phyloP scores from a whole-genome alignment of 1,284 basidiomycete species.

The Phellopilus nigrolimitatus region DNA sequence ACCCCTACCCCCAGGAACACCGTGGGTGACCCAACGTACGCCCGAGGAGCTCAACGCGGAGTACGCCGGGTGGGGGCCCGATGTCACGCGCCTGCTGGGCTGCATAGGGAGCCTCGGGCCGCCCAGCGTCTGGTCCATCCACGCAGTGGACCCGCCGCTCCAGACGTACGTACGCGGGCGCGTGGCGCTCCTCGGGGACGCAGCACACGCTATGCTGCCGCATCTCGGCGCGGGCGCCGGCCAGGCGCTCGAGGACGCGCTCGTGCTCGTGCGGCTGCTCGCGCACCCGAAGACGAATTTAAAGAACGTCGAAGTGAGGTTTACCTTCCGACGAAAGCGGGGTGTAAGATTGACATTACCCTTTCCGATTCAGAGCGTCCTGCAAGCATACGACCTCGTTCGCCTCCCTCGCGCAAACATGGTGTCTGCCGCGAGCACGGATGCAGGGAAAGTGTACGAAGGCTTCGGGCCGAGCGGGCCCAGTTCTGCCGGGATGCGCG shows the following conservation, averaged over 20 bases:
- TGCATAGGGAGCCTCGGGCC: conserved; percentile 44
- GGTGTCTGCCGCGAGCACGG: conserved; percentile 13
- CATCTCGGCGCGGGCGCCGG: conserved; percentile 61
- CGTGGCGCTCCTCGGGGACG: conserved; percentile 55
- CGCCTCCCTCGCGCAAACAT: conserved; percentile 20
- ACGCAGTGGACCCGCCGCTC: conserved; percentile 47
- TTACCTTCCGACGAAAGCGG: not conserved
- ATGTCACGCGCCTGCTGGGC: conserved; percentile 39
- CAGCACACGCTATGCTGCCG: conserved; percentile 56
- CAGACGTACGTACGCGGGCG: conserved; percentile 41
- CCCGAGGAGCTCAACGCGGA: conserved; percentile 41
- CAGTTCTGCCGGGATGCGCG: conserved; percentile 26
- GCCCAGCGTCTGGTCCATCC: conserved; percentile 59
- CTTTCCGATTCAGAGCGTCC: too few species aligned
- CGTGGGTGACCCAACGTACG: conserved; percentile 45
- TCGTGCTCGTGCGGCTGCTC: conserved; percentile 46
- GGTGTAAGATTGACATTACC: too few species aligned
- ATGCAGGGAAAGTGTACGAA: conserved; percentile 33
- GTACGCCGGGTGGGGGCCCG: conserved; percentile 47
- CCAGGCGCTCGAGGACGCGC: conserved; percentile 59
- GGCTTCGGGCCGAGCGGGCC: conserved; percentile 30
- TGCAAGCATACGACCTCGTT: conserved; percentile 18
- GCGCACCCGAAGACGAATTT: conserved; percentile 38
- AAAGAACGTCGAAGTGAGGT: conserved; percentile 45
- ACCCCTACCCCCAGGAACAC: conserved; percentile 30